Conservation (phyloP, 371 early-diverging fungal genomes). For the Mucor plumbeus region DNA sequence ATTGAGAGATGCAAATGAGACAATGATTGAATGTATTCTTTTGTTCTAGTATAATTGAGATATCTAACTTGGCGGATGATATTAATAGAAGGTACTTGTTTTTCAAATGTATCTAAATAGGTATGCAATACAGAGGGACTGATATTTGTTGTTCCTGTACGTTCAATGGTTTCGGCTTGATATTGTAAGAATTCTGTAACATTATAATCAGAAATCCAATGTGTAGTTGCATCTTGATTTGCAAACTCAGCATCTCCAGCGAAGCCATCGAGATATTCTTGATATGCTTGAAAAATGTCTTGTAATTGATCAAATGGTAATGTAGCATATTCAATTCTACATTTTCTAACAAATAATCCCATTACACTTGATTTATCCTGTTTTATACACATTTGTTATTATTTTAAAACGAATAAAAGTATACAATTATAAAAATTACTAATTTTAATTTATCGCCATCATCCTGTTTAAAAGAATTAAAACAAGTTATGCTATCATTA, state of each 20-base stretch:
- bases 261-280: conserved; percentile 20
- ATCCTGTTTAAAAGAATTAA: neutral
- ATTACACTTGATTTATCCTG: conserved; percentile 47
- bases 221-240: conserved; percentile 1
- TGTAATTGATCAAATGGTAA: conserved; percentile 25
- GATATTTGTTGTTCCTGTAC: conserved; percentile 36
- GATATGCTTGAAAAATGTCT: conserved; percentile 33
- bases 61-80: conserved; percentile 45
- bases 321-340: conserved; percentile 36
- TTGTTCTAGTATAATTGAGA: conserved; percentile 41
- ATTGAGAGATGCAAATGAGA: conserved; percentile 37
- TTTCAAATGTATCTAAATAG: conserved; percentile 34
- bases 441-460: neutral
- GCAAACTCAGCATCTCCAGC: conserved; percentile 9
- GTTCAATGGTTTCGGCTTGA: conserved; percentile 43
- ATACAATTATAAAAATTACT: neutral
- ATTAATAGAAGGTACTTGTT: conserved; percentile 29
- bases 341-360: conserved; percentile 46
- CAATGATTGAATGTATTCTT: conserved; percentile 45
- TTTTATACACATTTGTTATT: neutral
- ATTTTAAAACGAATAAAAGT: neutral
- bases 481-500: neutral
- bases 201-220: conserved; percentile 41
- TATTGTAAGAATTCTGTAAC: conserved; percentile 32
- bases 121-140: conserved; percentile 32